Conservation (phyloP, 2,329 filamentous ascomycete species). For the Xylaria digitata region DNA sequence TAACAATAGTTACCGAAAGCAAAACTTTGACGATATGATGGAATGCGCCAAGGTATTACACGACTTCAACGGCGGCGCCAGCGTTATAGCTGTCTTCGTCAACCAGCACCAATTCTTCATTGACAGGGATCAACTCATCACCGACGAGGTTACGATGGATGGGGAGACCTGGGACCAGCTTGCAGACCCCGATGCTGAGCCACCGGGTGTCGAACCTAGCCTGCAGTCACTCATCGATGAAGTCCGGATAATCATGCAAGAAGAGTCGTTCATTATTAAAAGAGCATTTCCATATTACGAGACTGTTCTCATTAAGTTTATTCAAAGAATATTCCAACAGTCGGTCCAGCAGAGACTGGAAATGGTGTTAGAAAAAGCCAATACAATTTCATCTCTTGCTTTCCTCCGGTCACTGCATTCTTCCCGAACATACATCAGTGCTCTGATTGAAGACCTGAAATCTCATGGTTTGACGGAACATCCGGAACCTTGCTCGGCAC, state of each 20-base stretch:
- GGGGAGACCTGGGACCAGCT: constrained; percentile 87
- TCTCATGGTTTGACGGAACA: constrained; percentile 94
- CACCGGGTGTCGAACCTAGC: constrained; percentile 90
- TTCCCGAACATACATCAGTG: constrained; percentile 87
- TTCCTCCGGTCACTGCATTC: constrained; percentile 92
- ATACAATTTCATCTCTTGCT: constrained; percentile 88
- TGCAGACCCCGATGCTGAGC: constrained; percentile 92
- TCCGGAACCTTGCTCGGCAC: constrained; percentile 88
- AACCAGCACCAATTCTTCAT: constrained; percentile 99
- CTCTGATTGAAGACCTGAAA: constrained; percentile 92
- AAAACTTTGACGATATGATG: constrained; percentile 98
- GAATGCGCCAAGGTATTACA: constrained; percentile 94
- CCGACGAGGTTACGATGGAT: constrained; percentile 83
- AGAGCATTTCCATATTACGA: constrained; percentile 96
- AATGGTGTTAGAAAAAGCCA: constrained; percentile 94
- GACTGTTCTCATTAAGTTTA: constrained; percentile 89
- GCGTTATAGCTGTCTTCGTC: constrained; percentile 94
- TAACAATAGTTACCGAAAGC: constrained; percentile 93
- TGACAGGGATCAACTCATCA: constrained; percentile 89
- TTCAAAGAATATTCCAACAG: constrained; percentile 97
- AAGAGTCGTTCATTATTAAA: constrained; percentile 97
- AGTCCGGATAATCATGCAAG: constrained; percentile 93
- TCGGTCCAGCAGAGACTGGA: constrained; percentile 96
- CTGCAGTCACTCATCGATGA: constrained; percentile 93
- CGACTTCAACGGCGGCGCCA: constrained; percentile 95